Evolutionary conservation across 176 grass and related monocot species (phyloP).

Genomic region (Aegilops sharonensis): DNA sequence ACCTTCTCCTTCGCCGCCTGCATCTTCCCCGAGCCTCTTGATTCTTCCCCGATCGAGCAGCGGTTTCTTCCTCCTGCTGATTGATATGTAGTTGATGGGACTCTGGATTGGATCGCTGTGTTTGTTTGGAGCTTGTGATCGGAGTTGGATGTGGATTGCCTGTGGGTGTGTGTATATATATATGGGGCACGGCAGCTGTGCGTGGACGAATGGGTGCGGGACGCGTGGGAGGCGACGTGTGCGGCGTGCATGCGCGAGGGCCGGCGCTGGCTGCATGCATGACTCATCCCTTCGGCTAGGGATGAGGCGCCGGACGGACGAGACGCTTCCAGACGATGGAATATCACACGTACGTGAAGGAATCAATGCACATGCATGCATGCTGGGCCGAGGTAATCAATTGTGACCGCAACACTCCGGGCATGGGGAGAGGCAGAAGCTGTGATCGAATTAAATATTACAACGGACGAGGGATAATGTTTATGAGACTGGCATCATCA

Average conservation of each 20-base stretch:
- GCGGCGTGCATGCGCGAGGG: not conserved
- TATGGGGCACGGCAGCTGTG: not conserved
- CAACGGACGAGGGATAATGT: too few species aligned
- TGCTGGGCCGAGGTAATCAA: not conserved
- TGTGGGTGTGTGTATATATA: not conserved
- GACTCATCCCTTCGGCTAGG: not conserved
- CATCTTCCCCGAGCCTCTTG: not conserved
- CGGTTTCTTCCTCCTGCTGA: not conserved
- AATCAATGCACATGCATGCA: not conserved
- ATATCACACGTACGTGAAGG: not conserved
- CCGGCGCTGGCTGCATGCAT: not conserved
- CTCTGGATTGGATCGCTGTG: not conserved
- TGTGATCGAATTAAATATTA: too few species aligned
- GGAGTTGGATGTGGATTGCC: not conserved
- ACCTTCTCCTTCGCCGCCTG: slow-evolving; percentile 36
- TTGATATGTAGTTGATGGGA: not conserved
- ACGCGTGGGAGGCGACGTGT: not conserved
- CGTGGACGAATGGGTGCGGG: not conserved
- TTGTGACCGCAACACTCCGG: not conserved
- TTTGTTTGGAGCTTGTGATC: not conserved
- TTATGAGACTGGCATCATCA: too few species aligned
- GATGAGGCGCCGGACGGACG: not conserved
- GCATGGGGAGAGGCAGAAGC: too few species aligned
- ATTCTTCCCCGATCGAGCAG: not conserved
- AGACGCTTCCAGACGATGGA: not conserved